Base-by-base conservation (phyloP, 2,329 filamentous ascomycete genomes). In the Ophioceras dolichostomum region DNA sequence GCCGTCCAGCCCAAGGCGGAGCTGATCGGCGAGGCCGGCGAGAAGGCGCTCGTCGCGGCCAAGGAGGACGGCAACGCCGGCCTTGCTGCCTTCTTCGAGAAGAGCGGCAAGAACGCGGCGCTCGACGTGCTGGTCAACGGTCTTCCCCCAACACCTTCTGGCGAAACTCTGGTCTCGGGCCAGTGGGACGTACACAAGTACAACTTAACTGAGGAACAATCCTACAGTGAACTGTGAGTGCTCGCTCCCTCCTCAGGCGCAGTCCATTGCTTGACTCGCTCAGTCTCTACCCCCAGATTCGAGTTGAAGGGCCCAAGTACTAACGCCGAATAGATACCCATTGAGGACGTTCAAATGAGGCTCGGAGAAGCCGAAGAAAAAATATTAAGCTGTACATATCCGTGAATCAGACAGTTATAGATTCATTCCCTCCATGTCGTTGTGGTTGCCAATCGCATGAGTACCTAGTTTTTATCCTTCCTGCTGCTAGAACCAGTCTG, bases 141-240 rank as follows among this genome's bases (percentile, higher is more conserved):
- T 2, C 59, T 98, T 60, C 91, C 91, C 40, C 91, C 91, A n/a
- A 62, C 83, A 52, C 91, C 89, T 13, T 78, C 77, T 51, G 79
- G 83, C n/a, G 62, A 78, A 58, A 74, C 65, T 47, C 49, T 68
- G 41, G 58, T 59, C 33, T 62, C 58, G 32, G 68, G 69, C 31
- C 56, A 66, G 43, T 75, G 76, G 64, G 68, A 77, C 53, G 75
- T 79, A 54, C 77, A 87, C 58, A 75, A 79, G 60, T 77, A 93
- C 51, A 61, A 62, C 44, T 53, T 83, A 50, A 61, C 67, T 24
- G 62, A 66, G 50, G 78, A 88, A 53, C 72, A 81, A 52, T 71
- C 80, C 41, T 95, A 94, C 60, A 64, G 72, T 24, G 68, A 71
- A 36, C 58, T 67, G 83, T 86, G 63, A 60, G 80, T 76, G 13